Base-by-base conservation (phyloP, 768 basidiomycete species). In the Naganishia vishniacii region DNA sequence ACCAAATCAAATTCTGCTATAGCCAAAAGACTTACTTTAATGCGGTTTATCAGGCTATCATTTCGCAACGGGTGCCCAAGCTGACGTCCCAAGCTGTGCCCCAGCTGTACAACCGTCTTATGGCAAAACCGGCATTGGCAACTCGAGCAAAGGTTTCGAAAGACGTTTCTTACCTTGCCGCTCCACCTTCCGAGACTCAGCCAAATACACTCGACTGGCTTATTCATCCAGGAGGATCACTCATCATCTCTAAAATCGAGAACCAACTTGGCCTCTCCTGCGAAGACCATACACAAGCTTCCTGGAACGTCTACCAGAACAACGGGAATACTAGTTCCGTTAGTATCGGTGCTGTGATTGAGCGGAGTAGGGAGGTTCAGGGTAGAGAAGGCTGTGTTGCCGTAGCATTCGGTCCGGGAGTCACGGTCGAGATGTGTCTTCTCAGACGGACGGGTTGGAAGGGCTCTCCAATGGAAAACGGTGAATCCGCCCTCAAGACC, bases 221-320 rank as follows among this genome's bases (percentile, higher is more conserved):
- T 23, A 69, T 69, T 56, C 68, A 69, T 46, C 62, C 65, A 7
- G 68, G 68, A n/a, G 68, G 68, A 28, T 62, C 68, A 4, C 47
- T 63, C 16, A 66, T 69, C 65, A 49, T 69, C 26, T 63, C 65
- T 16, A 64, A 66, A 37, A 56, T 69, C 29, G 58, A 66, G 48
- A 25, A 48, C 1, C 40, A 44, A 5, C 62, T 69, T 18, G 42
- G 26, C 1, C 34, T 69, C 41, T 1, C 3, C 48, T n/a, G 59
- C 16, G 20, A 65, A 23, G 68, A 69, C 32, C 65, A 66, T 37
- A 65, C 65, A 4, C 47, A 51, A 9, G 53, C 68, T 1, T 64
- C 61, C 1, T 69, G 68, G 68, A 28, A 69, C 18, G 58, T 69
- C 4, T 69, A 69, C 59, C 41, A 46, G 34, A 59, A 62, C n/a